These are phyloP conservation scores for Astraeus odoratus DNA, from an alignment of 768 basidiomycete species.

Conservation along the genomic window DNA sequence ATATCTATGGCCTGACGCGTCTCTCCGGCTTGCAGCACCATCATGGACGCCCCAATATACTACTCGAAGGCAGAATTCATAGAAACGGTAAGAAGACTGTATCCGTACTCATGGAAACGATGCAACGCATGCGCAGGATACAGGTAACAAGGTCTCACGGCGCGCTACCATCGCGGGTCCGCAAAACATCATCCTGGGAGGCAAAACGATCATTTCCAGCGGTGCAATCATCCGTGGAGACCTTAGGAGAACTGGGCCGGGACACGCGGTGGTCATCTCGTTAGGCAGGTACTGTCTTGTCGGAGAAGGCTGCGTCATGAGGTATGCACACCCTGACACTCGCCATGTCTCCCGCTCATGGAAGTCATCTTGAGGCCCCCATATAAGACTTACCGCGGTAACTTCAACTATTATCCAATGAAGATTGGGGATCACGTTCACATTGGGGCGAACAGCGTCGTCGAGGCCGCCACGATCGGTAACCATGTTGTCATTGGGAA, in stretches of 20 bases:
- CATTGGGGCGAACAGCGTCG: slow-evolving; percentile 79
- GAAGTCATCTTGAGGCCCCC: slow-evolving; percentile 49
- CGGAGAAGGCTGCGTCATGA: slow-evolving; percentile 84
- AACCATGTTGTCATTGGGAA: slow-evolving; percentile 92
- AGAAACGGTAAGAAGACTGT: slow-evolving; percentile 58
- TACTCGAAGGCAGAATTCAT: slow-evolving; percentile 83
- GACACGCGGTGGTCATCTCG: slow-evolving; percentile 90
- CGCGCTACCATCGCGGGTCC: slow-evolving; percentile 88
- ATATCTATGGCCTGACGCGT: slow-evolving; percentile 10
- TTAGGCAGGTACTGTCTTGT: slow-evolving; percentile 90
- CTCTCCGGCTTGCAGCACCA: slow-evolving; percentile 1
- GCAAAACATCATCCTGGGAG: slow-evolving; percentile 94
- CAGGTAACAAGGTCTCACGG: slow-evolving; percentile 93
- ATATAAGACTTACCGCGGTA: slow-evolving; percentile 84
- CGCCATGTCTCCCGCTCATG: background rate
- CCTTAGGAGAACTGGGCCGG: slow-evolving; percentile 79
- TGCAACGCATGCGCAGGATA: slow-evolving; percentile 51
- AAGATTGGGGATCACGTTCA: slow-evolving; percentile 95
- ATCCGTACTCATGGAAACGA: background rate
- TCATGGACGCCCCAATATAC: slow-evolving; percentile 69
- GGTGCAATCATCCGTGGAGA: slow-evolving; percentile 92
- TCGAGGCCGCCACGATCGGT: slow-evolving; percentile 94
- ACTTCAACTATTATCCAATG: slow-evolving; percentile 97
- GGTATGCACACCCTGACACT: slow-evolving; percentile 37
- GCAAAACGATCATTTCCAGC: slow-evolving; percentile 92